These are phyloP conservation scores for Monascus purpureus DNA, from an alignment of 495 filamentous ascomycete genomes.

Conservation along the genomic window DNA sequence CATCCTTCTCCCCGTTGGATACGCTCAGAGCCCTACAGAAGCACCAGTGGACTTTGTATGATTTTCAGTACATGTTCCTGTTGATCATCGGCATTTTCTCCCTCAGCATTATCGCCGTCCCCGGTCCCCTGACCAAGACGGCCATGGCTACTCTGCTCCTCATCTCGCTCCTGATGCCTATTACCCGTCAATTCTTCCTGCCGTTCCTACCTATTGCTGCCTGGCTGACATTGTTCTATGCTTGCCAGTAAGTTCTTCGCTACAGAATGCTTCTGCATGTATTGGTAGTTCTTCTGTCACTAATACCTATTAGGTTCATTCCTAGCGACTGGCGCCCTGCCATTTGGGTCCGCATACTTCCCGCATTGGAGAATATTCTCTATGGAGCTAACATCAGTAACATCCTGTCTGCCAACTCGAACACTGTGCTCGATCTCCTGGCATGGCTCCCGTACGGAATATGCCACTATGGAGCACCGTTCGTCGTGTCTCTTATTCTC, in stretches of 20 bases:
- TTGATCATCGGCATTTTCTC: constrained; percentile 65
- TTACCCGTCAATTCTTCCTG: constrained; percentile 81
- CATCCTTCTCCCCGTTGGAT: constrained; percentile 62
- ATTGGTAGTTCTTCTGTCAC: too few relatives aligned
- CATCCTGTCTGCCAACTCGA: constrained; percentile 78
- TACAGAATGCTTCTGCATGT: constrained; percentile 2
- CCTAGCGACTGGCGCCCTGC: constrained; percentile 71
- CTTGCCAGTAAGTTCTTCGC: constrained; percentile 59
- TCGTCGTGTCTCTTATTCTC: constrained; percentile 57
- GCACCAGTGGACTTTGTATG: constrained; percentile 73
- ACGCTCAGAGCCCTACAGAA: constrained; percentile 56
- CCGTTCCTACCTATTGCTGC: constrained; percentile 72
- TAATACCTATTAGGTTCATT: constrained; percentile 83
- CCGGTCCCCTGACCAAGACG: constrained; percentile 59
- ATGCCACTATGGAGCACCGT: constrained; percentile 72
- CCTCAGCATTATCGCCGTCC: constrained; percentile 61
- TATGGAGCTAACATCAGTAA: constrained; percentile 95
- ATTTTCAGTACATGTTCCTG: constrained; percentile 71
- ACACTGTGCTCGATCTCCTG: constrained; percentile 65
- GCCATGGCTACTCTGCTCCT: constrained; percentile 50
- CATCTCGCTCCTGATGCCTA: constrained; percentile 62
- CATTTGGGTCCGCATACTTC: constrained; percentile 89
- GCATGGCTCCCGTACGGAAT: constrained; percentile 92
- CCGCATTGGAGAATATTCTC: constrained; percentile 90
- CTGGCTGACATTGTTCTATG: constrained; percentile 80